Evolutionary conservation across 805 yeast genomes (phyloP).

Genomic region (Zygosaccharomyces siamensis): DNA sequence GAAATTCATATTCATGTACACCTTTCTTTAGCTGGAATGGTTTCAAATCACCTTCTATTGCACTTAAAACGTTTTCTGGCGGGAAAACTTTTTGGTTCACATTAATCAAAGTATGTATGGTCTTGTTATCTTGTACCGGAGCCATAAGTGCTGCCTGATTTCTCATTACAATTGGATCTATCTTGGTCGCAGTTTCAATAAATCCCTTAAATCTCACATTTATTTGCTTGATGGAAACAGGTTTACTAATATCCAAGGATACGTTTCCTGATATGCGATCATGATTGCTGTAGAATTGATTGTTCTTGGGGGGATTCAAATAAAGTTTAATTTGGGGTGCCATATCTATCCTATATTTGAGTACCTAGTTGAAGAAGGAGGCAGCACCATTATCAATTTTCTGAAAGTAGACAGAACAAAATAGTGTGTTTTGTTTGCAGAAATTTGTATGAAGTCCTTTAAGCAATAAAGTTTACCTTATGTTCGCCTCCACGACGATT

Average conservation of each 20-base stretch:
- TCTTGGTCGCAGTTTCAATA: conserved; percentile 26
- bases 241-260: conserved; percentile 22
- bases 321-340: conserved; percentile 20
- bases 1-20: conserved; percentile 24
- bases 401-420: neutral
- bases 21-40: conserved; percentile 32
- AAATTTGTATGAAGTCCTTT: neutral
- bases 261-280: conserved; percentile 30
- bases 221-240: conserved; percentile 29
- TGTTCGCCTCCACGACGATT: too few species aligned
- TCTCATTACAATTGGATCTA: conserved; percentile 21
- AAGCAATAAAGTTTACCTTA: too few species aligned
- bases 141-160: conserved; percentile 25
- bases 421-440: neutral
- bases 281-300: conserved; percentile 28
- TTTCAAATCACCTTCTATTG: conserved; percentile 27
- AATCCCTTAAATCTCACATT: conserved; percentile 51
- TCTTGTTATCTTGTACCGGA: conserved; percentile 28
- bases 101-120: conserved; percentile 25
- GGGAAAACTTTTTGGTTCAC: conserved; percentile 28
- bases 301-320: conserved; percentile 28
- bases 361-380: neutral
- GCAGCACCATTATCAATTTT: neutral
- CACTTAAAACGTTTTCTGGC: conserved; percentile 33
- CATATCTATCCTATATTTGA: conserved; percentile 14